Conservation (phyloP, 148 eudicot genomes). For the Oxyria digyna region DNA sequence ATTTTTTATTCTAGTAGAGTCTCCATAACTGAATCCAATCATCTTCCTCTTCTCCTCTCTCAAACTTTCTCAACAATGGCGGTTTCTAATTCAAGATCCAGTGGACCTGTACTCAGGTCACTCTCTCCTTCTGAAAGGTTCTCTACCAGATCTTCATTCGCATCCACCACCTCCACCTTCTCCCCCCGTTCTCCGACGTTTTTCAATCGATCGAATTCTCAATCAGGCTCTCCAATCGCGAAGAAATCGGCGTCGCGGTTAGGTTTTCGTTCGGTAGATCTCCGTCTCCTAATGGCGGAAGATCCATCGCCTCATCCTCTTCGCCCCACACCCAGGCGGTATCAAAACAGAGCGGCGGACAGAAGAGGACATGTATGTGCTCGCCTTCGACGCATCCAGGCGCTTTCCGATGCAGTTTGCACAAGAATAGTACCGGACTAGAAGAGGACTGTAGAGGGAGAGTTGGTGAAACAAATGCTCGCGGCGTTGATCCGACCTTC, state of each 20-base stretch:
- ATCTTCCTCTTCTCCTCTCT: conserved; percentile 10
- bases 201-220: conserved; percentile 31
- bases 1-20: too few species aligned
- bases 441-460: conserved; percentile 62
- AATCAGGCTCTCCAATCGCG: conserved; percentile 27
- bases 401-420: conserved; percentile 69
- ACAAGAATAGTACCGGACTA: conserved; percentile 38
- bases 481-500: conserved; percentile 69
- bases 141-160: too few species aligned
- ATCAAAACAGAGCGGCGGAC: not conserved
- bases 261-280: conserved; percentile 36
- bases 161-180: conserved; percentile 31
- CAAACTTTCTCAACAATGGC: conserved; percentile 24
- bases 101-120: conserved; percentile 51
- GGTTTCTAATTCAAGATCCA: conserved; percentile 21
- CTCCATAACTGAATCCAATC: too few species aligned
- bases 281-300: conserved; percentile 28
- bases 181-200: conserved; percentile 17
- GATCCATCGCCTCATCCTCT: conserved; percentile 15
- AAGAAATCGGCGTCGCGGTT: conserved; percentile 16
- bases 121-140: conserved; percentile 37
- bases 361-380: conserved; percentile 59
- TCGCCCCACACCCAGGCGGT: not conserved
- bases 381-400: conserved; percentile 80
- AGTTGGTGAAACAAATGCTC: conserved; percentile 47